These are phyloP conservation scores for Chiua virens DNA, from an alignment of 768 basidiomycete genomes.

Conservation along the genomic window DNA sequence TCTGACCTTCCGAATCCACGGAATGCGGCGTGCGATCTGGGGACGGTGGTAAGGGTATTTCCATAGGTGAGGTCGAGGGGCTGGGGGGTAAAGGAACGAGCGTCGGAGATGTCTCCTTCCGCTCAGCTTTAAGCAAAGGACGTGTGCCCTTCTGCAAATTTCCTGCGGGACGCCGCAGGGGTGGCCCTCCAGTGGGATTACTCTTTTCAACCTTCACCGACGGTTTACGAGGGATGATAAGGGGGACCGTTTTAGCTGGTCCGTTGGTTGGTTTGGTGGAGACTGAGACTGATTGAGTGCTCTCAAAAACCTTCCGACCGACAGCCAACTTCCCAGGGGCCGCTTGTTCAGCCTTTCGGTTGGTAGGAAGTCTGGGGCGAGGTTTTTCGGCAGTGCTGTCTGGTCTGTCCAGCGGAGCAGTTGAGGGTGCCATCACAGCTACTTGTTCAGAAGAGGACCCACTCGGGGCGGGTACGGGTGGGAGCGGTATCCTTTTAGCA, in stretches of 20 bases:
- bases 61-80: conserved; percentile 18
- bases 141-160: conserved; percentile 10
- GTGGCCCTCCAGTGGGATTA: conserved; percentile 1
- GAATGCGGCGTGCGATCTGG: conserved; percentile 8
- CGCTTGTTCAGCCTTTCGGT: conserved; percentile 1
- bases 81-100: conserved; percentile 21
- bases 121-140: conserved; percentile 10
- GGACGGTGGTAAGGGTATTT: conserved; percentile 23
- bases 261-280: conserved; percentile 10
- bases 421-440: not conserved
- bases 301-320: conserved; percentile 9
- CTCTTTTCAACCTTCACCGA: conserved; percentile 4
- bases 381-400: conserved; percentile 1
- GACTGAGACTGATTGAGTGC: conserved; percentile 1
- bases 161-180: conserved; percentile 9
- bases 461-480: conserved; percentile 9
- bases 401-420: not conserved
- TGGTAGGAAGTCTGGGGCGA: conserved; percentile 11
- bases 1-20: conserved; percentile 1
- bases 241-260: not conserved
- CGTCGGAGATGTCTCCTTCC: conserved; percentile 16
- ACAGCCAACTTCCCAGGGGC: conserved; percentile 1
- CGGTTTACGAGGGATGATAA: conserved; percentile 2
- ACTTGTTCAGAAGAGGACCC: conserved; percentile 2
- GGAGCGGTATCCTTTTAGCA: conserved; percentile 34